A percentile compares a stretch with the other conserved stretches of the same genome.
phyloP scores from a whole-genome alignment of 1,284 basidiomycete genomes.

The Somion occarium region DNA sequence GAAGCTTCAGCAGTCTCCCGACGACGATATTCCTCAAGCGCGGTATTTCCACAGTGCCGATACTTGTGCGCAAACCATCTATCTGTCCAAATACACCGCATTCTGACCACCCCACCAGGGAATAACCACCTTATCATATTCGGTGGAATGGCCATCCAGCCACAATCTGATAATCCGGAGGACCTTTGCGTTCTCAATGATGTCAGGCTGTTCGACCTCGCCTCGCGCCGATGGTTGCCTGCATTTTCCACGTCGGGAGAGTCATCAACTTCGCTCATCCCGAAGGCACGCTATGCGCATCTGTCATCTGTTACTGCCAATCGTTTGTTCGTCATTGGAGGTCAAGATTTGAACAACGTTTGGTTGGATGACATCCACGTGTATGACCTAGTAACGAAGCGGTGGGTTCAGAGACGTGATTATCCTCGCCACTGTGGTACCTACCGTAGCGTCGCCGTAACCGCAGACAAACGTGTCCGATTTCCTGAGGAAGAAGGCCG shows the following conservation, averaged over 20 bases:
- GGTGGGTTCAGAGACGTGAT: constrained; percentile 76
- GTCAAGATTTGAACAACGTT: constrained; percentile 86
- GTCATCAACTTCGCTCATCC: constrained; percentile 21
- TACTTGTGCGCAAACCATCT: constrained; percentile 46
- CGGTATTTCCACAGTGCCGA: constrained; percentile 93
- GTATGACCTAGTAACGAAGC: constrained; percentile 67
- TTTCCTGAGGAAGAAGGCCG: constrained; percentile 59
- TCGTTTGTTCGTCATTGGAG: constrained; percentile 89
- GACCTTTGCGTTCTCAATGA: constrained; percentile 82
- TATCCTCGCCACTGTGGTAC: constrained; percentile 90
- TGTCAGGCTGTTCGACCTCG: constrained; percentile 80
- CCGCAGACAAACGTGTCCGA: constrained; percentile 62
- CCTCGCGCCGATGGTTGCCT: constrained; percentile 69
- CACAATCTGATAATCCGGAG: constrained; percentile 60
- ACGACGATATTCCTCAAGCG: constrained; percentile 68
- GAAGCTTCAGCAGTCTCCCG: constrained; percentile 54
- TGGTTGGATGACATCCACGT: constrained; percentile 92
- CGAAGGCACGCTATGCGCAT: constrained; percentile 86
- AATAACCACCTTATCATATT: constrained; percentile 85
- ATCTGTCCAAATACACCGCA: not conserved
- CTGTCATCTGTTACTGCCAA: constrained; percentile 80
- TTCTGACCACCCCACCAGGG: constrained; percentile 45
- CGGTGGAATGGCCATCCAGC: constrained; percentile 86
- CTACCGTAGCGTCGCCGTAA: constrained; percentile 85
- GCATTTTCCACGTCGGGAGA: constrained; percentile 27